Base-by-base conservation (phyloP, 2,329 filamentous ascomycete species). In the Byssoonygena ceratinophila region DNA sequence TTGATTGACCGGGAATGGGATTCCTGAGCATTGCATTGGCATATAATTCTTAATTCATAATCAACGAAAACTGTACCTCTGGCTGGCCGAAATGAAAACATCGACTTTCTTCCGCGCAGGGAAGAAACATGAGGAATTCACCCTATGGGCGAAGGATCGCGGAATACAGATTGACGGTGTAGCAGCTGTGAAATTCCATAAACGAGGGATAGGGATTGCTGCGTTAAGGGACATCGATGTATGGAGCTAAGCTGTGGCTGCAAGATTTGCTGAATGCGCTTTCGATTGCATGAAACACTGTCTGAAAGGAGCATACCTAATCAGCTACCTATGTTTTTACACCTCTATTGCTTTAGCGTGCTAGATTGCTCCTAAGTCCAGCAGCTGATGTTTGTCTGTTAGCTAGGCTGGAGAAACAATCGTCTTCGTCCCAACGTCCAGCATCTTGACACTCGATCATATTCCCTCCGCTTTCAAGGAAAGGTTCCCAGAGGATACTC, bases 121-220 rank as follows among this genome's bases (percentile, higher is more conserved):
- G 12, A 56, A 65, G 47, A 54, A 66, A 22, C 68, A 71, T 55
- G 69, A 77, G 23, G 68, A 72, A 7, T 85, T 94, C 55, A 73
- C 83, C 2, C 62, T 75, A 54, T 94, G 88, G 86, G 83, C 84
- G 1, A 65, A 74, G 40, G 67, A 70, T 1, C 76, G 80, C 53
- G 85, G 85, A 12, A 77, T 94, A 25, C 68, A 76, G 32, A 77
- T 88, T 58, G 75, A 83, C 60, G 82, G 82, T 25, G 80, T 94
- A 45, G 72, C 73, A 1, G 82, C 87, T 4, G 76, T 80, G 37
- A 73, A 73, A 36, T 81, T 94, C 14, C 78, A 82, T 4, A 84
- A 82, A 1, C 77, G 85, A 51, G 89, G 89, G 25, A 77, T 92
- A 50, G 89, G 90, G 44, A 81, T 95, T 53, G 76, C 90, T 47